A percentile compares a stretch with the other conserved stretches of the same genome.
These are phyloP conservation scores for Comarum palustre DNA, from an alignment of 306 rosid species.

Conservation along the genomic window DNA sequence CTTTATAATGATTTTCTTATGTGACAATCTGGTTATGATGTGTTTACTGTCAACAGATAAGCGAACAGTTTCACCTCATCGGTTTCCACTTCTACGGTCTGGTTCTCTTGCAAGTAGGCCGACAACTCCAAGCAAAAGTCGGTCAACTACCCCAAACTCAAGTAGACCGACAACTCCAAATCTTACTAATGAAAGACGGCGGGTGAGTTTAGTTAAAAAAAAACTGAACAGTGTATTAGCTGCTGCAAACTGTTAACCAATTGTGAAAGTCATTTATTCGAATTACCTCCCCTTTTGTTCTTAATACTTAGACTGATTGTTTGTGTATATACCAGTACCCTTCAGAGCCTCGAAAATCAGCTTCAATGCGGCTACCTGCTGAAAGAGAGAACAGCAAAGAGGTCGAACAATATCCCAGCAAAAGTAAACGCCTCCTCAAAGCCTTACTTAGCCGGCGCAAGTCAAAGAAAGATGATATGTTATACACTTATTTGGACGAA, in stretches of 20 bases:
- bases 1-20: conserved; percentile 7
- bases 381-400: conserved; percentile 69
- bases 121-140: conserved; percentile 60
- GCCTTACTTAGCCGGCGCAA: conserved; percentile 95
- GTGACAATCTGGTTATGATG: conserved; percentile 20
- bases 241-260: background rate
- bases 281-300: background rate
- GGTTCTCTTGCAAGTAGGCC: conserved; percentile 82
- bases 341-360: conserved; percentile 88
- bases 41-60: conserved; percentile 51
- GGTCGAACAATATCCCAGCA: conserved; percentile 74
- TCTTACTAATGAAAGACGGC: conserved; percentile 58
- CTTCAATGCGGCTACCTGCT: conserved; percentile 82
- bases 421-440: conserved; percentile 88
- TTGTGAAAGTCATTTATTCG: background rate
- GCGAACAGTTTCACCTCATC: conserved; percentile 80
- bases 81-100: conserved; percentile 88
- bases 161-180: conserved; percentile 86
- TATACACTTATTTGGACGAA: conserved; percentile 90
- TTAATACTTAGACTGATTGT: conserved; percentile 4
- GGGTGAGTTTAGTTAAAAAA: no score
- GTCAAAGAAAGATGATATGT: conserved; percentile 88
- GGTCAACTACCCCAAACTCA: conserved; percentile 73
- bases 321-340: conserved; percentile 54
- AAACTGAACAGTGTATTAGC: background rate